Conservation (phyloP, 192 early-diverging fungal genomes). For the Rhizophagus prolifer region DNA sequence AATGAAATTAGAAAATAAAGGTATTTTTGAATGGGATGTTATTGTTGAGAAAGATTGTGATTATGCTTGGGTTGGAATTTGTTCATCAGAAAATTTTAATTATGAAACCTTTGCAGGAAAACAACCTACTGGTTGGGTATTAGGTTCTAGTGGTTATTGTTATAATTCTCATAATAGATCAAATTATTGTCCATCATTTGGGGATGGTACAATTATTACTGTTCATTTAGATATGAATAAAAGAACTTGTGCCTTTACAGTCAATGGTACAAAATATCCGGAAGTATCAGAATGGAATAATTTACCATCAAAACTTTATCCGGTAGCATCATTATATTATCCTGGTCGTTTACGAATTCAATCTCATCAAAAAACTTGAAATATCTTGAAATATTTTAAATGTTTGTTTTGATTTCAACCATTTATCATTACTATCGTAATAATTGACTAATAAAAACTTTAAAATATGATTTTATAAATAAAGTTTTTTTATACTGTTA, state of each 20-base stretch:
- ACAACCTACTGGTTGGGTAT: conserved; percentile 1
- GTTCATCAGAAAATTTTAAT: background rate
- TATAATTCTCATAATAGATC: background rate
- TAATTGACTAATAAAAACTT: too few species aligned
- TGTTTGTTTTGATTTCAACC: too few species aligned
- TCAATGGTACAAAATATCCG: conserved; percentile 23
- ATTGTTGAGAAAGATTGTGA: background rate
- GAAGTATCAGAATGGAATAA: background rate
- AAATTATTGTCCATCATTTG: conserved; percentile 11
- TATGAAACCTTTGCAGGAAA: background rate
- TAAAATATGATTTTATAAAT: too few species aligned
- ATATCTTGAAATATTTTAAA: too few species aligned
- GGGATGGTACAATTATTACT: background rate
- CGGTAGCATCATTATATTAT: background rate
- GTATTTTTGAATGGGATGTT: conserved; percentile 20
- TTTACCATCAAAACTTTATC: conserved; percentile 27
- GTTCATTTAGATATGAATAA: conserved; percentile 28
- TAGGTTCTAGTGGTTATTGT: background rate
- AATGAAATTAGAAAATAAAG: background rate
- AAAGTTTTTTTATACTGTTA: too few species aligned
- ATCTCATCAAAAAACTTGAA: background rate
- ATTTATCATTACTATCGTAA: too few species aligned
- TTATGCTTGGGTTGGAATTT: background rate
- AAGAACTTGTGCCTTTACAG: conserved; percentile 13
- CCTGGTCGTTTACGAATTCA: conserved; percentile 2